Evolutionary conservation across 169 alveolate genomes (phyloP).

Genomic region (Perkinsus marinus): DNA sequence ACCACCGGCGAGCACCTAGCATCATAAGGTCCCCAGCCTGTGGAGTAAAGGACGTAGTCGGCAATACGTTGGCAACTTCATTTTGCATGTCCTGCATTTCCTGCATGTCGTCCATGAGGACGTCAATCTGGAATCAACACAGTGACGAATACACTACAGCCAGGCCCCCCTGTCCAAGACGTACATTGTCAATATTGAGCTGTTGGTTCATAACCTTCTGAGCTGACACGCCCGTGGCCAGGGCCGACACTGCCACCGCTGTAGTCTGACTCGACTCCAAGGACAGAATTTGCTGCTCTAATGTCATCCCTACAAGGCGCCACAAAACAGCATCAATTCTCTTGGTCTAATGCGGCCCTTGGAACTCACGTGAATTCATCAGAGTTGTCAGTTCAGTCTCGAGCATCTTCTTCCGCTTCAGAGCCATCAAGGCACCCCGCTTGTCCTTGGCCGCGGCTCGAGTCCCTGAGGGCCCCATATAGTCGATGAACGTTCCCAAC

Average conservation of each 20-base stretch:
- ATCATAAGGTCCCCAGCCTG: background rate
- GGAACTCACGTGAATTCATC: background rate
- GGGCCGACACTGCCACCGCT: constrained; percentile 14
- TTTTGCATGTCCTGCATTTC: constrained; percentile 20
- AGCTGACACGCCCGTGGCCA: constrained; percentile 9
- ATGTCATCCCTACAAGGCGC: background rate
- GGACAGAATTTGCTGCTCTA: constrained; percentile 15
- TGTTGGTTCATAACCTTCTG: constrained; percentile 7
- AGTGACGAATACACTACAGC: background rate
- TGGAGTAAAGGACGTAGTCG: background rate
- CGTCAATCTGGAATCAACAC: background rate
- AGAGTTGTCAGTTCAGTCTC: constrained; percentile 6
- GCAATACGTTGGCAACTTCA: constrained; percentile 8
- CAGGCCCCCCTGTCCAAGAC: background rate
- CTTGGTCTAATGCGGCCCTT: too few species aligned
- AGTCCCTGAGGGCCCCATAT: background rate
- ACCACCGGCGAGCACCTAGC: background rate
- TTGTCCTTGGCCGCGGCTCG: background rate
- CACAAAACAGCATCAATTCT: too few species aligned
- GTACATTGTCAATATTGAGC: background rate
- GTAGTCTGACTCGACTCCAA: constrained; percentile 14
- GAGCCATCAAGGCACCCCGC: constrained; percentile 14
- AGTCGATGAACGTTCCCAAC: background rate
- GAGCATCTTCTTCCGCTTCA: constrained; percentile 11
- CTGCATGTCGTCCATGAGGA: constrained; percentile 14